Conservation (phyloP, 768 basidiomycete species). For the Kwoniella sp. region DNA sequence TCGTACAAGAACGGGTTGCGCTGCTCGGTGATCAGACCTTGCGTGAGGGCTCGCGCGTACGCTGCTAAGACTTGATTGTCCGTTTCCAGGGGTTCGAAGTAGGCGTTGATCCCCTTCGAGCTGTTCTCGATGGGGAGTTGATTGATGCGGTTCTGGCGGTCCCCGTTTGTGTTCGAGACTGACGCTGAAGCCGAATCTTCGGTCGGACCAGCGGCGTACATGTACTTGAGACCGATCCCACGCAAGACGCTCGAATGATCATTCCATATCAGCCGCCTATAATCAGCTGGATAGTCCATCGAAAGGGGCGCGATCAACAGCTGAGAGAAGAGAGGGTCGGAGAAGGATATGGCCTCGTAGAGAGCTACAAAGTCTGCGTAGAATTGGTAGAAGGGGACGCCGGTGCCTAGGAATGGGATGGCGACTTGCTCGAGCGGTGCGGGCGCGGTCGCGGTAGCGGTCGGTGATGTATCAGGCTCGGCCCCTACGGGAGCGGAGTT, state of each 20-base stretch:
- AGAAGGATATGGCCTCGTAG: conserved; percentile 90
- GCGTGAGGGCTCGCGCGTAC: conserved; percentile 35
- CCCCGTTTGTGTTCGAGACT: conserved; percentile 51
- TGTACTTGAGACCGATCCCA: conserved; percentile 57
- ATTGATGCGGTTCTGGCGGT: conserved; percentile 12
- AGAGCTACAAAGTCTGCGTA: conserved; percentile 87
- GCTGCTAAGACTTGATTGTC: conserved; percentile 43
- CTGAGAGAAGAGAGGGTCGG: conserved; percentile 71
- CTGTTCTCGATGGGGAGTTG: conserved; percentile 40
- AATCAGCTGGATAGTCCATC: conserved; percentile 77
- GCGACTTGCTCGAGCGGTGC: conserved; percentile 29
- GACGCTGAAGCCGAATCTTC: conserved; percentile 58
- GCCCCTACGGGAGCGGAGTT: too few species aligned
- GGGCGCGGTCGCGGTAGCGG: not conserved
- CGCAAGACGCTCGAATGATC: conserved; percentile 63
- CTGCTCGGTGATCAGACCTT: conserved; percentile 29
- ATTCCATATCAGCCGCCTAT: conserved; percentile 78
- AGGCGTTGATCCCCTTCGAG: not conserved
- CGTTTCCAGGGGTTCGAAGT: conserved; percentile 41
- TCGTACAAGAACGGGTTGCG: conserved; percentile 38
- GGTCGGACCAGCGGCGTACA: too few species aligned
- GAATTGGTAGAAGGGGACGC: conserved; percentile 86
- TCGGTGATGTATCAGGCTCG: not conserved
- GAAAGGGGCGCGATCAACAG: conserved; percentile 76
- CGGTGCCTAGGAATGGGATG: conserved; percentile 48